Evolutionary conservation across 257 asterid genomes (phyloP).

Genomic region (Euphrasia confusa): DNA sequence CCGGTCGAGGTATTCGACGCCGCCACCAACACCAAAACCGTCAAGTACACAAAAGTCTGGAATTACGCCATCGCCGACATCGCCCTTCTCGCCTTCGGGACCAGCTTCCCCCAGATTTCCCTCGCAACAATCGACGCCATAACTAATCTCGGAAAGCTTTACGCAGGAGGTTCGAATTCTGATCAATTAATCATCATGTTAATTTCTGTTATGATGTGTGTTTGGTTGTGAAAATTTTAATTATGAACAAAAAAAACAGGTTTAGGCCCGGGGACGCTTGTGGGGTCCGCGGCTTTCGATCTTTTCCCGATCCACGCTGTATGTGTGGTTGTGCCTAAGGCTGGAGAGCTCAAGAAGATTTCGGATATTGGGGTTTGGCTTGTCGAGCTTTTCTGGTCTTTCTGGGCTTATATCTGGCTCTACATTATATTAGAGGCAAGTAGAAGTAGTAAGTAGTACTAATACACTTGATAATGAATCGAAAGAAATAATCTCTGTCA

Average conservation of each 20-base stretch:
- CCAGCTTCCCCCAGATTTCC: conserved; percentile 96
- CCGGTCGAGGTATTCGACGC: conserved; percentile 59
- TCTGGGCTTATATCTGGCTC: conserved; percentile 99
- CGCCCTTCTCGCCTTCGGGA: conserved; percentile 85
- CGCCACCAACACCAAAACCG: conserved; percentile 39
- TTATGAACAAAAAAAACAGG: conserved; percentile 25
- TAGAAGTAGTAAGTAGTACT: too few species aligned
- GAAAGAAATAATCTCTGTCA: too few species aligned
- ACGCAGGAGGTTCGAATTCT: conserved; percentile 46
- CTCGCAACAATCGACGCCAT: conserved; percentile 92
- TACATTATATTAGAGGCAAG: conserved; percentile 78
- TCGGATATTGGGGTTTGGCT: conserved; percentile 93
- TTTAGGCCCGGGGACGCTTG: conserved; percentile 95
- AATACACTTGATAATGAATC: too few species aligned
- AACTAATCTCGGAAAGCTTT: conserved; percentile 63
- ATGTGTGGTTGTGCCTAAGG: conserved; percentile 91
- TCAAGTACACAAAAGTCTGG: conserved; percentile 70
- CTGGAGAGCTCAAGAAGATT: conserved; percentile 87
- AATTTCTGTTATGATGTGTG: too few species aligned
- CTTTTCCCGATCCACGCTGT: conserved; percentile 95
- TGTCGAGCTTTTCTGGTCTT: conserved; percentile 96
- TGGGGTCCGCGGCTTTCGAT: conserved; percentile 98
- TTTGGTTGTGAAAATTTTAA: too few species aligned
- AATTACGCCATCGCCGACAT: conserved; percentile 87
- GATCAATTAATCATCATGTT: too few species aligned